Evolutionary conservation across 139 green algal species (phyloP), one percentile per base, ranked within the genome.

Genomic region (Chlorella sp.): DNA sequence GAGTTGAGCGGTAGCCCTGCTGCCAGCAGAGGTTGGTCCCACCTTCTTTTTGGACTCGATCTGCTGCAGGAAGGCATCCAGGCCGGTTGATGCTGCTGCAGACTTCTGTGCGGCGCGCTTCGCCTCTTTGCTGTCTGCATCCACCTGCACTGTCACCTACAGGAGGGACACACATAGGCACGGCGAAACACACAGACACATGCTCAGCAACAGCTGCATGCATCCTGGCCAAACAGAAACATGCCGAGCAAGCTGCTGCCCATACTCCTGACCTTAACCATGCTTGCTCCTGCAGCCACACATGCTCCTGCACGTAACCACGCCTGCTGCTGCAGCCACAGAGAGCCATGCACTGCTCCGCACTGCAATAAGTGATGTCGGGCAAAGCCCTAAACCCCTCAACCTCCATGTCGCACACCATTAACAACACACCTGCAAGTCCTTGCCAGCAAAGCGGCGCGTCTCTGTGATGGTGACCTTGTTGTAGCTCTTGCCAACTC

Each of bases 381-480:
- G n/a, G n/a, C n/a, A n/a, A n/a, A n/a, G n/a, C n/a, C n/a, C n/a
- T n/a, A n/a, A n/a, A n/a, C n/a, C n/a, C 67, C 35, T 65, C 29
- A 1, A 3, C 49, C 49, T 49, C n/a, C 29, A 22, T 49, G 29
- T 29, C 69, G 22, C 2, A 30, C 29, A 31, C 50, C 22, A 33
- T n/a, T n/a, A 31, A 26, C 62, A 3, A 62, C 62, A 30, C 29
- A 93, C 88, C 70, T 89, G 74, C 24, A 96, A 85, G 50, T 92
- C 83, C 67, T 94, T 90, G 5, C 91, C 91, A 3, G 91, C 91
- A 86, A 96, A 96, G 5, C 86, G 75, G 1, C 89, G 77, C 29
- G 76, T 82, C 77, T 88, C 79, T 62, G 68, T 85, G 2, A 88
- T 35, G 14, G 75, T 76, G 27, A 85, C 74, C 67, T 80, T 85